Conservation (phyloP, 805 yeast species). For the Ogataea zsoltii region DNA sequence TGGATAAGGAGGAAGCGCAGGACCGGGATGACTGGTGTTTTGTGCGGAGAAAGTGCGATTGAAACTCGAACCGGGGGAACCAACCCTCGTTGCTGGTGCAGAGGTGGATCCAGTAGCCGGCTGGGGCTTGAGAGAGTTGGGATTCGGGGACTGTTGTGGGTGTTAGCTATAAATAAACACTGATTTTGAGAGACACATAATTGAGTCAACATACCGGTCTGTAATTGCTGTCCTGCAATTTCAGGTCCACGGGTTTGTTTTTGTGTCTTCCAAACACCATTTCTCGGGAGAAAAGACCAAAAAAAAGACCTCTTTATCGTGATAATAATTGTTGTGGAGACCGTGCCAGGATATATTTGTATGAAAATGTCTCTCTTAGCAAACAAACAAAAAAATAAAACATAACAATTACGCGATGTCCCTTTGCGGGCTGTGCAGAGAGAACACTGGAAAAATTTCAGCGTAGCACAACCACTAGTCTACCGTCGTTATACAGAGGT, state of each 20-base stretch:
- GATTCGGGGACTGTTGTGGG: constrained; percentile 20
- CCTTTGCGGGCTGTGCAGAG: constrained; percentile 2
- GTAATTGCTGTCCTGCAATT: constrained; percentile 23
- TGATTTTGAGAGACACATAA: neutral
- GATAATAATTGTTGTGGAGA: too few relatives aligned
- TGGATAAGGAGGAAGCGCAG: constrained; percentile 13
- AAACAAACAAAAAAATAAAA: too few relatives aligned
- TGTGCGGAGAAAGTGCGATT: constrained; percentile 2
- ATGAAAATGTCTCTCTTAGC: too few relatives aligned
- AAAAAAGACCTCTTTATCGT: too few relatives aligned
- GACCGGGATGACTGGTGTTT: constrained; percentile 13
- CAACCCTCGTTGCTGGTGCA: constrained; percentile 6
- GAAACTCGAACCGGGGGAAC: constrained; percentile 17
- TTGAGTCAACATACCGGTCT: constrained; percentile 18
- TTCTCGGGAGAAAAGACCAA: neutral
- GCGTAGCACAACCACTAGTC: too few relatives aligned
- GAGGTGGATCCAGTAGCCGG: constrained; percentile 21
- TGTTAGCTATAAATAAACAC: neutral
- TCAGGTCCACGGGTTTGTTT: constrained; percentile 21
- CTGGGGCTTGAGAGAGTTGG: constrained; percentile 22
- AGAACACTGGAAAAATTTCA: too few relatives aligned
- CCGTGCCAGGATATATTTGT: too few relatives aligned
- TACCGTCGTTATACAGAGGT: too few relatives aligned
- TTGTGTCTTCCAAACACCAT: constrained; percentile 25
- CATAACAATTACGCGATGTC: too few relatives aligned